phyloP scores from a whole-genome alignment of 305 asterid species.

The Stenogyne calaminthoides region DNA sequence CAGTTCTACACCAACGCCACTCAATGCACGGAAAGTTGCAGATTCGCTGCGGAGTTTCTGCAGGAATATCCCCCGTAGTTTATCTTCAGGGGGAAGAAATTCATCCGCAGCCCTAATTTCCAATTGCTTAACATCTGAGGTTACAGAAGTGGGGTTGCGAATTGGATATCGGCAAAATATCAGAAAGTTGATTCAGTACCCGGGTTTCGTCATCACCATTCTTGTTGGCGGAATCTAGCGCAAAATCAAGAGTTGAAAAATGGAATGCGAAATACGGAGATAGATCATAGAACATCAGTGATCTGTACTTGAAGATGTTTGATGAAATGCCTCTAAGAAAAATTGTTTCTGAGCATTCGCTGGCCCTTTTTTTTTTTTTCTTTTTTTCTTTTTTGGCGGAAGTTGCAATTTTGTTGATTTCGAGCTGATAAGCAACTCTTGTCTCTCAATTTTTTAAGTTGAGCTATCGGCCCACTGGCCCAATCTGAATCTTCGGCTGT shows the following conservation, averaged over 20 bases:
- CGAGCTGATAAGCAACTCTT: background rate
- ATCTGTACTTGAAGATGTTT: slow-evolving; percentile 31
- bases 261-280: slow-evolving; percentile 18
- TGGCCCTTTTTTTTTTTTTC: background rate
- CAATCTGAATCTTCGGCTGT: background rate
- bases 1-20: slow-evolving; percentile 50
- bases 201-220: slow-evolving; percentile 47
- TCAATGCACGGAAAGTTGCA: slow-evolving; percentile 50
- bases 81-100: slow-evolving; percentile 71
- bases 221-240: slow-evolving; percentile 13
- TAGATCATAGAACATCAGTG: slow-evolving; percentile 16
- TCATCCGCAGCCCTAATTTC: slow-evolving; percentile 44
- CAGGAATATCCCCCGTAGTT: slow-evolving; percentile 76
- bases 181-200: slow-evolving; percentile 61
- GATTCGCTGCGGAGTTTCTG: slow-evolving; percentile 55
- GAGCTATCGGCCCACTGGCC: too few relatives aligned
- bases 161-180: slow-evolving; percentile 56
- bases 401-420: background rate
- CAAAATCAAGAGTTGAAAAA: slow-evolving; percentile 38
- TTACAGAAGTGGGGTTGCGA: slow-evolving; percentile 22
- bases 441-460: too few relatives aligned
- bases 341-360: slow-evolving; percentile 18
- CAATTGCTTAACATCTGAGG: slow-evolving; percentile 24
- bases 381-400: too few relatives aligned
- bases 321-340: slow-evolving; percentile 35